Conservation (phyloP, 1,139 yeast genomes). For the Pneumocystis sp. region DNA sequence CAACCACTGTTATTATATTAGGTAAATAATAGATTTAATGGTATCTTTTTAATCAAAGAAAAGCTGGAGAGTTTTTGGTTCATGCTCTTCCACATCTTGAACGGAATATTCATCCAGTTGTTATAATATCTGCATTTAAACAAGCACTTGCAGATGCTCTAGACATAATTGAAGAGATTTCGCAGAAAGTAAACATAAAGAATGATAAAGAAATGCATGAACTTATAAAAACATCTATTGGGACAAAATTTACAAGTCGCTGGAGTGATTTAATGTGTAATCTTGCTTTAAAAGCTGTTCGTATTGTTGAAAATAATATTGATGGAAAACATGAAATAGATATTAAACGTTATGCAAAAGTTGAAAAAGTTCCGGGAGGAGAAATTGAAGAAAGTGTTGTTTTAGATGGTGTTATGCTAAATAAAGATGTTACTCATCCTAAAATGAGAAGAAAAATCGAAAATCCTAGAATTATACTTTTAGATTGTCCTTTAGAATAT, state of each 20-base stretch:
- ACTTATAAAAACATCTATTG: constrained; percentile 80
- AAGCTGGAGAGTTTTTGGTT: constrained; percentile 89
- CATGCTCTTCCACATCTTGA: constrained; percentile 87
- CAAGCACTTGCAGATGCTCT: constrained; percentile 84
- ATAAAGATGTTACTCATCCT: constrained; percentile 96
- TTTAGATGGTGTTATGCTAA: constrained; percentile 79
- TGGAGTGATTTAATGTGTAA: constrained; percentile 91
- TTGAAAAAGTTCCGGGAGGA: constrained; percentile 96
- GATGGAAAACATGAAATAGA: constrained; percentile 69
- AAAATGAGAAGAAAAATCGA: constrained; percentile 83
- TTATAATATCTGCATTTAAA: constrained; percentile 85
- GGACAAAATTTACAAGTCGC: constrained; percentile 82
- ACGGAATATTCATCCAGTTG: constrained; percentile 91
- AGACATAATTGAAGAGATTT: constrained; percentile 69
- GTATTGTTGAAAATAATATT: constrained; percentile 56
- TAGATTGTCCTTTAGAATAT: constrained; percentile 95
- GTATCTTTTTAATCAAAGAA: constrained; percentile 30
- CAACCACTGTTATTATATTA: constrained; percentile 69
- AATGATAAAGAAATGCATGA: constrained; percentile 79
- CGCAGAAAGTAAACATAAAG: constrained; percentile 67
- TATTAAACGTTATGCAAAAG: constrained; percentile 78
- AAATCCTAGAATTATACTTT: constrained; percentile 72
- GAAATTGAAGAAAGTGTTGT: constrained; percentile 82
- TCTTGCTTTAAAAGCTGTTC: constrained; percentile 76
- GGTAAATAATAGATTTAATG: constrained; percentile 14